A percentile compares a stretch with the other conserved stretches of the same genome.
phyloP scores from a whole-genome alignment of 805 yeast species.

The Komagataella phaffii region DNA sequence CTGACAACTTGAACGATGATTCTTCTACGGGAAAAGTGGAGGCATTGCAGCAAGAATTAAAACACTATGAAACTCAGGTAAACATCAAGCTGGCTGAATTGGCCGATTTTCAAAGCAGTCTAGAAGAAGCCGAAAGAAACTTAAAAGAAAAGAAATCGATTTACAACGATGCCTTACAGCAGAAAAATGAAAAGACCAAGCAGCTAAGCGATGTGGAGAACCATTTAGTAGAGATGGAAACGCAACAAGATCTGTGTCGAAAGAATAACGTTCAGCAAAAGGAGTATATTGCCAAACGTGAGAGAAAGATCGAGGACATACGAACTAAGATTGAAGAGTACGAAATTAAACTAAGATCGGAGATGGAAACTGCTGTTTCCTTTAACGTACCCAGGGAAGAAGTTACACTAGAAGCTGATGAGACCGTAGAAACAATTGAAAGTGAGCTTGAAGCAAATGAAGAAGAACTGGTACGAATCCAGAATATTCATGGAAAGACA shows the following conservation, averaged over 20 bases:
- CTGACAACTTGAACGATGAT: slow-evolving; percentile 27
- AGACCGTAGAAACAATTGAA: slow-evolving; percentile 33
- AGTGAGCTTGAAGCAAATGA: slow-evolving; percentile 33
- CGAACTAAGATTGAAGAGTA: slow-evolving; percentile 5
- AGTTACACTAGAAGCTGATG: slow-evolving; percentile 23
- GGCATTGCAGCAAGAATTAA: slow-evolving; percentile 7
- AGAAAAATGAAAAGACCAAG: background rate
- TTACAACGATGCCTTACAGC: background rate
- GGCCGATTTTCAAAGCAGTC: background rate
- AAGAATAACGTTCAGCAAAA: slow-evolving; percentile 3
- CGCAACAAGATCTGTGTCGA: background rate
- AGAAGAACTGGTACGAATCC: slow-evolving; percentile 34
- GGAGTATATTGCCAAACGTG: slow-evolving; percentile 4
- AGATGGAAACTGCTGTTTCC: slow-evolving; percentile 11
- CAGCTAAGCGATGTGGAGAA: slow-evolving; percentile 3
- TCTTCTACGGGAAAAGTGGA: slow-evolving; percentile 27
- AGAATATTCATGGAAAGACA: slow-evolving; percentile 36
- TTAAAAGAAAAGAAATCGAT: background rate
- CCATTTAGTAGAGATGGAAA: background rate
- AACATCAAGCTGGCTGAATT: background rate
- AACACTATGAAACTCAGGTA: background rate
- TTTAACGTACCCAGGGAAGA: slow-evolving; percentile 27
- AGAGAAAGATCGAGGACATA: slow-evolving; percentile 4
- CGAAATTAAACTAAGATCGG: slow-evolving; percentile 18
- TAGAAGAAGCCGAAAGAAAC: background rate